Evolutionary conservation across 2,329 filamentous ascomycete species (phyloP).

Genomic region (Hymenoscyphus albidus): DNA sequence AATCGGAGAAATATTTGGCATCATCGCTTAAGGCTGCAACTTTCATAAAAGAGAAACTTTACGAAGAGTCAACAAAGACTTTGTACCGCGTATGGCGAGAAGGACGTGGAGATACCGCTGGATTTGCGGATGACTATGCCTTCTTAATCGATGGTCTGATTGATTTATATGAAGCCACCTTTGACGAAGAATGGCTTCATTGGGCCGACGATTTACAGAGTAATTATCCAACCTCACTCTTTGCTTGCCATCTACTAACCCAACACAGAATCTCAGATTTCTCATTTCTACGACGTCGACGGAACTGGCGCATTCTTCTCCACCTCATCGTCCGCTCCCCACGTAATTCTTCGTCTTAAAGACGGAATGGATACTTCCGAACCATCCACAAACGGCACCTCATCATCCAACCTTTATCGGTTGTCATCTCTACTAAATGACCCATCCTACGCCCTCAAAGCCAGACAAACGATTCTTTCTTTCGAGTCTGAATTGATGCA

Average conservation of each 20-base stretch:
- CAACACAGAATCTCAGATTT: constrained; percentile 63
- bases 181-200: constrained; percentile 68
- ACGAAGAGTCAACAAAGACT: constrained; percentile 57
- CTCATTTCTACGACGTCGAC: constrained; percentile 68
- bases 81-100: constrained; percentile 74
- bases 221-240: constrained; percentile 37
- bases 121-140: constrained; percentile 92
- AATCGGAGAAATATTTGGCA: constrained; percentile 56
- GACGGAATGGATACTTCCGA: constrained; percentile 92
- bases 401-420: constrained; percentile 82
- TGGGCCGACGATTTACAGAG: constrained; percentile 81
- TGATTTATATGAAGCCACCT: constrained; percentile 79
- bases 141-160: constrained; percentile 80
- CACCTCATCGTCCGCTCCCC: constrained; percentile 57
- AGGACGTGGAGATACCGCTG: constrained; percentile 59
- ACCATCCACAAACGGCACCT: constrained; percentile 83
- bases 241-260: constrained; percentile 12
- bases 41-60: constrained; percentile 73
- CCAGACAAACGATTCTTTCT: constrained; percentile 71
- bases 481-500: constrained; percentile 92
- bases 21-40: constrained; percentile 64
- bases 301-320: constrained; percentile 64
- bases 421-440: constrained; percentile 68
- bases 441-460: constrained; percentile 58
- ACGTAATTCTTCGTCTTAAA: constrained; percentile 82